These are phyloP conservation scores for Vitellaria paradoxa DNA, from an alignment of 179 eudicot species.

Conservation along the genomic window DNA sequence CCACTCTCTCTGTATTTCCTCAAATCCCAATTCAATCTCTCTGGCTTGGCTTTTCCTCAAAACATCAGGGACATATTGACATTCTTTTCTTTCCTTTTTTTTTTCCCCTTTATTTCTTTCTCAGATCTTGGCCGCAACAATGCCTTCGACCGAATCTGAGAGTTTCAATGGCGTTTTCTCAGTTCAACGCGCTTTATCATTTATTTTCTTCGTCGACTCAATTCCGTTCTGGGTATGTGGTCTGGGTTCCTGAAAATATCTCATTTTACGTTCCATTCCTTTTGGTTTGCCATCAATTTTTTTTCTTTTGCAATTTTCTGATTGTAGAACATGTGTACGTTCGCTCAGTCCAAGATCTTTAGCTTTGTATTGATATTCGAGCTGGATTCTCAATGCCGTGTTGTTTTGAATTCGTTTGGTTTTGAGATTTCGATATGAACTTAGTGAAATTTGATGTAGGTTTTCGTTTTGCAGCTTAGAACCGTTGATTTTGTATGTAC, in stretches of 20 bases:
- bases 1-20: too few relatives aligned
- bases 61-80: too few relatives aligned
- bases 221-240: not conserved
- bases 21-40: too few relatives aligned
- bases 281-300: not conserved
- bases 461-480: constrained; percentile 1
- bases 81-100: too few relatives aligned
- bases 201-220: not conserved
- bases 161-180: not conserved
- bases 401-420: not conserved
- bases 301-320: not conserved
- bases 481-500: not conserved
- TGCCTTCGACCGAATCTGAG: not conserved
- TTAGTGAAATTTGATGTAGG: not conserved
- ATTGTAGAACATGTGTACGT: not conserved
- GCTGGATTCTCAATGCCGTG: not conserved
- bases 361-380: not conserved
- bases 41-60: too few relatives aligned
- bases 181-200: not conserved
- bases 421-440: not conserved
- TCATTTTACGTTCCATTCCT: not conserved
- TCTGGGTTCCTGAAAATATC: too few relatives aligned
- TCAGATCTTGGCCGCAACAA: not conserved
- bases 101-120: too few relatives aligned
- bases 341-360: not conserved